Conservation (phyloP, 495 filamentous ascomycete genomes). For the Tetracladium marchalianum region DNA sequence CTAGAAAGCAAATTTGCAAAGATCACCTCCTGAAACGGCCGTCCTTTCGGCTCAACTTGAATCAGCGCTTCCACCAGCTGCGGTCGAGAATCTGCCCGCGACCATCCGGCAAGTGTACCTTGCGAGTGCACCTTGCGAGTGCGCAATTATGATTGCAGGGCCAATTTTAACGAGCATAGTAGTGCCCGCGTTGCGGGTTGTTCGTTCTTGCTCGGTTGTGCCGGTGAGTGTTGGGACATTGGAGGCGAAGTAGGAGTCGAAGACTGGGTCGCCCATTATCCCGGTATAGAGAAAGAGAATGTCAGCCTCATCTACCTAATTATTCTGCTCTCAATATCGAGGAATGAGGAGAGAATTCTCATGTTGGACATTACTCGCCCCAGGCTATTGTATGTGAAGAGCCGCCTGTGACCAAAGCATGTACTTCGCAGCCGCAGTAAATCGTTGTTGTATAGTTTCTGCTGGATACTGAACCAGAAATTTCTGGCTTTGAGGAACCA, state of each 20-base stretch:
- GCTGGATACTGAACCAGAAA: not conserved
- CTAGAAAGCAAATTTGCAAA: slow-evolving; percentile 3
- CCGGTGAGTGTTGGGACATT: slow-evolving; percentile 27
- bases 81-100: slow-evolving; percentile 34
- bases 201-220: slow-evolving; percentile 25
- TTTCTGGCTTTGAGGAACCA: not conserved
- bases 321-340: not conserved
- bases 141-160: slow-evolving; percentile 35
- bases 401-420: slow-evolving; percentile 30
- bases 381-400: slow-evolving; percentile 43
- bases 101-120: slow-evolving; percentile 37
- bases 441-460: slow-evolving; percentile 4
- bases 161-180: slow-evolving; percentile 36
- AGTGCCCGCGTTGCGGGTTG: slow-evolving; percentile 31
- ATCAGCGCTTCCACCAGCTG: slow-evolving; percentile 34
- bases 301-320: no score
- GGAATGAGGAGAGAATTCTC: not conserved
- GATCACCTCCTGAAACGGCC: slow-evolving; percentile 22
- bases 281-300: slow-evolving; percentile 22
- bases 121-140: slow-evolving; percentile 38
- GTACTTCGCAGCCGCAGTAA: slow-evolving; percentile 27
- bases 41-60: slow-evolving; percentile 41
- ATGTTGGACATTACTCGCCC: slow-evolving; percentile 8
- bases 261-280: slow-evolving; percentile 32
- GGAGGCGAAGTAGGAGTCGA: slow-evolving; percentile 37